These are phyloP conservation scores for Capsicum chinense DNA, from an alignment of 257 asterid genomes.

Conservation along the genomic window DNA sequence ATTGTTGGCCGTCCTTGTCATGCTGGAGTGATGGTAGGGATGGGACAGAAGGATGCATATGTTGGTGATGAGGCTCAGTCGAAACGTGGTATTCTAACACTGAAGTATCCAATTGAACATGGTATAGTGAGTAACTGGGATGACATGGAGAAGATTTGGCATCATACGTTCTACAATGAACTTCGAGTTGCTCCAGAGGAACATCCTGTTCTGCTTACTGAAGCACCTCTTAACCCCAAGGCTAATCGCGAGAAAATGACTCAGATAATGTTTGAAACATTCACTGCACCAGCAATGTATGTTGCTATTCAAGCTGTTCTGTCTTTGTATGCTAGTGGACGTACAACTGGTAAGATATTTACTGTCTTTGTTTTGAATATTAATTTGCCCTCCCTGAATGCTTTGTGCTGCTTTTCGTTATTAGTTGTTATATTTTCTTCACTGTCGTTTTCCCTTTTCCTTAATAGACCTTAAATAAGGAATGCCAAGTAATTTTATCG, in stretches of 20 bases:
- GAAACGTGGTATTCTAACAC: constrained; percentile 20
- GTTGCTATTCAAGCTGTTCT: constrained; percentile 34
- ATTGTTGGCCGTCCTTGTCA: constrained; percentile 31
- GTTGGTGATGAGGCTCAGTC: constrained; percentile 24
- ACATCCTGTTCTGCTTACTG: constrained; percentile 59
- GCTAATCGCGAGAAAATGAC: constrained; percentile 72
- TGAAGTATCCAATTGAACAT: constrained; percentile 55
- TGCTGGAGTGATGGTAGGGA: constrained; percentile 21
- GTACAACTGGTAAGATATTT: constrained; percentile 35
- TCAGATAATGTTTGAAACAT: constrained; percentile 31
- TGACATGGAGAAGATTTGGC: constrained; percentile 68
- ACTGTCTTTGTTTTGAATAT: background rate
- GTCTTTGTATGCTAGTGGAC: constrained; percentile 42
- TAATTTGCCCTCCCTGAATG: background rate
- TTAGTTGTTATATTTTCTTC: too few relatives aligned
- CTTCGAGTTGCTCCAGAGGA: constrained; percentile 68
- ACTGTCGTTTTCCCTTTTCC: too few relatives aligned
- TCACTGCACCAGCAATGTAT: constrained; percentile 27
- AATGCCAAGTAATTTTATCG: background rate
- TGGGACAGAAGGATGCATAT: constrained; percentile 29
- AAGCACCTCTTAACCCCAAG: constrained; percentile 72
- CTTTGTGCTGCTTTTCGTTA: too few relatives aligned
- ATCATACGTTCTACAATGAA: constrained; percentile 55
- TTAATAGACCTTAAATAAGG: background rate
- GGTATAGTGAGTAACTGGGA: constrained; percentile 65